phyloP scores from a whole-genome alignment of 2,329 filamentous ascomycete species.

The Phialocephala subalpina region DNA sequence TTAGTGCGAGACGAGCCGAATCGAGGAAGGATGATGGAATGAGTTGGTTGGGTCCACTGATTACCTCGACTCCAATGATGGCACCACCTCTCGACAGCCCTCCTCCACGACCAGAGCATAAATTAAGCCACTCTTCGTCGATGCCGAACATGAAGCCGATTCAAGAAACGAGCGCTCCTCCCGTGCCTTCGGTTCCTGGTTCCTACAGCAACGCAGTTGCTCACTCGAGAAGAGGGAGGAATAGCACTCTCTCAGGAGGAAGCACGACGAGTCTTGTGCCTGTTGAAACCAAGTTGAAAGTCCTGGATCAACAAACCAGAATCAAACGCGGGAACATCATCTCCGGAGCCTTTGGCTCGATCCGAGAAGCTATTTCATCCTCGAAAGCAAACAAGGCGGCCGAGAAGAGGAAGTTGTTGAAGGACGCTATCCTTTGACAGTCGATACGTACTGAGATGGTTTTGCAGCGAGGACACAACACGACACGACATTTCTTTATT shows the following conservation, averaged over 20 bases:
- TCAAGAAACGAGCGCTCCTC: neutral
- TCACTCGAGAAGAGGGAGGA: constrained; percentile 3
- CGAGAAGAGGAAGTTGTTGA: constrained; percentile 20
- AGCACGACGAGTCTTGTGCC: neutral
- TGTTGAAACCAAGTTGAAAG: neutral
- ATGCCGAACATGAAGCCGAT: constrained; percentile 1
- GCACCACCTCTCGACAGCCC: neutral
- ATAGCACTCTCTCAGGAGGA: neutral
- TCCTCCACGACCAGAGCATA: constrained; percentile 2
- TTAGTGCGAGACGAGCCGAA: neutral
- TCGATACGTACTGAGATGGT: no score
- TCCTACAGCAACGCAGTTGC: neutral
- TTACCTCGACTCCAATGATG: neutral
- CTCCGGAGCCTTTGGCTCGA: constrained; percentile 20
- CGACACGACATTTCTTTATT: neutral
- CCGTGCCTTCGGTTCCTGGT: neutral
- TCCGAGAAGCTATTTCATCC: constrained; percentile 16
- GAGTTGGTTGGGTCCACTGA: constrained; percentile 12
- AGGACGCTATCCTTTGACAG: neutral
- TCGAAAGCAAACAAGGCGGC: neutral
- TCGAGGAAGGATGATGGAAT: neutral
- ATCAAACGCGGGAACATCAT: constrained; percentile 15
- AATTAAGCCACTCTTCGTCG: neutral
- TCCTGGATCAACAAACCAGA: constrained; percentile 3
- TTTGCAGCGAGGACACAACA: no score